Evolutionary conservation across 176 grass and related monocot species (phyloP).

Genomic region (Lolium perenne): DNA sequence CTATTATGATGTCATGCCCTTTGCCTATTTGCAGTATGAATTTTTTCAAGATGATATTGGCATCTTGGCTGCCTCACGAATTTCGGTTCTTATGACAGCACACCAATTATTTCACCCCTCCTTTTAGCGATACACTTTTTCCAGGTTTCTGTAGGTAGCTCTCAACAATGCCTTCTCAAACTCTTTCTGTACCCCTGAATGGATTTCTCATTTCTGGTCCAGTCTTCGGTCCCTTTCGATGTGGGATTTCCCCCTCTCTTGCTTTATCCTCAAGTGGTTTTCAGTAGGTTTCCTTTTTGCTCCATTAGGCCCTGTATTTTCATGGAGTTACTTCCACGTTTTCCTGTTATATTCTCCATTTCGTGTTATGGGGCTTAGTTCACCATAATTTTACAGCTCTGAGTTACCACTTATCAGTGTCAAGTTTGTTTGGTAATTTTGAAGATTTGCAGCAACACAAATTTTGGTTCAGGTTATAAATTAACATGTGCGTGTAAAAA

Average conservation of each 20-base stretch:
- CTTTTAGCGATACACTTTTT: neutral
- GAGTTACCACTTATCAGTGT: neutral
- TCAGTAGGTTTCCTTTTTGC: neutral
- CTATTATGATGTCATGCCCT: neutral
- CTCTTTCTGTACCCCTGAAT: neutral
- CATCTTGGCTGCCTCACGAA: neutral
- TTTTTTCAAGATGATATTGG: neutral
- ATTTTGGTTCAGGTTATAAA: neutral
- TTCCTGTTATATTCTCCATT: neutral
- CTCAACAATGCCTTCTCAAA: neutral
- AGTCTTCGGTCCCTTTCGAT: slow-evolving; percentile 9
- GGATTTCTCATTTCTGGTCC: neutral
- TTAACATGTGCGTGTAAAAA: neutral
- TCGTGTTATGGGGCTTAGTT: neutral
- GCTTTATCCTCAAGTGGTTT: slow-evolving; percentile 19
- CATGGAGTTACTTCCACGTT: neutral
- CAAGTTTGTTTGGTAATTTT: slow-evolving; percentile 14
- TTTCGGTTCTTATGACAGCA: neutral
- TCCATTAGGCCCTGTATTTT: neutral
- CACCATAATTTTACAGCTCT: neutral
- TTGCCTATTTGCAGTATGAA: neutral
- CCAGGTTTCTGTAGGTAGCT: neutral
- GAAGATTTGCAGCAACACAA: neutral
- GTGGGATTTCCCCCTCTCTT: neutral
- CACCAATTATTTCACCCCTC: neutral